Evolutionary conservation across 2,329 filamentous ascomycete genomes (phyloP), one percentile per base, ranked within the genome.

Genomic region (Alternaria dauci): DNA sequence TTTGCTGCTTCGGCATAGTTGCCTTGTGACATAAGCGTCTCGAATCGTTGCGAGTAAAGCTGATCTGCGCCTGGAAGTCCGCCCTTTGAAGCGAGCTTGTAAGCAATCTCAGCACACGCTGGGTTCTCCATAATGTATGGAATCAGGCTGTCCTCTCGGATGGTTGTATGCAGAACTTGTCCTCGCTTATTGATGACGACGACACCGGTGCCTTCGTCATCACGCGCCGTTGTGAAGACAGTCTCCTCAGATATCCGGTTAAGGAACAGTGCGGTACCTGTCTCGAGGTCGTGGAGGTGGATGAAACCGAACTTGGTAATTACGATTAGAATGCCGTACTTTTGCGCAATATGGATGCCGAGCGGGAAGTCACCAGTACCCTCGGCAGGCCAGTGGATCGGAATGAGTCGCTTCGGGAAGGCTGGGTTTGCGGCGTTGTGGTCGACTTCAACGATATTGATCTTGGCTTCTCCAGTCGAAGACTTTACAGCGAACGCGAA

Each of bases 231-330:
- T 26, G 94, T 96, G 83, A 99, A 99, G 78, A 99, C 98, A 26
- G 95, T 99, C 78, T 99, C 95, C 84, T 93, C 97, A 34, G 95
- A 99, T 75, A 99, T 99, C 72, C 96, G 91, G 86, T 99, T 99
- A 93, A 99, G 96, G 87, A 97, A 99, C 77, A 99, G 95, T 78
- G 93, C 96, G 12, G 91, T 91, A 59, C 92, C 96, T 8, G 92
- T 95, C 84, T 99, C 96, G 58, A 99, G 88, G 76, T 99, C 96
- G 82, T 99, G 98, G 25, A 99, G 87, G 81, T 99, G 95, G 73
- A 99, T 98, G 82, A 98, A 99, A 54, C 95, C 95, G 75, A 97
- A 99, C 81, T 99, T 99, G 58, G 95, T 99, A 65, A 99, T 93
- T 74, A 99, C 88, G 81, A 97, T 97, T 74, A 99, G 90, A 76